Evolutionary conservation across 2,329 filamentous ascomycete genomes (phyloP).

Genomic region (Rosellinia necatrix): DNA sequence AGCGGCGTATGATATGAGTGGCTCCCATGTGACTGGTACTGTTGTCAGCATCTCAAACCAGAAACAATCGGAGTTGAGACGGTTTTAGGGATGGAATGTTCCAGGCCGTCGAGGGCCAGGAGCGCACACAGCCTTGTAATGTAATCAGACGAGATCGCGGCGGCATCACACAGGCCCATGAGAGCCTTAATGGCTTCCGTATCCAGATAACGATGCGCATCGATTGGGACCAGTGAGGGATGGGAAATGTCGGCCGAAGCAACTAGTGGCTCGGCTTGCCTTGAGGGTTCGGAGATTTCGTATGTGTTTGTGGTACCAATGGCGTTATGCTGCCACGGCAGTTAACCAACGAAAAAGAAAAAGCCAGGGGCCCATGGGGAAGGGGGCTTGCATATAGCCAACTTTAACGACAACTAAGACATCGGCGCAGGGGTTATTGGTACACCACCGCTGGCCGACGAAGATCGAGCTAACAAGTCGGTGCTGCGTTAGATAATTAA

Average conservation of each 20-base stretch:
- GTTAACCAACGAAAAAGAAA: conserved; percentile 1
- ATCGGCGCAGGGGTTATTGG: conserved; percentile 16
- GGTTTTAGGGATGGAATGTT: conserved; percentile 16
- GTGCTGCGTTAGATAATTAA: conserved; percentile 5
- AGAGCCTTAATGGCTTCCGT: not conserved
- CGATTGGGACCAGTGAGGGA: too few species aligned
- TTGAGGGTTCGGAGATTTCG: conserved; percentile 14
- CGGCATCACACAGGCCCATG: not conserved
- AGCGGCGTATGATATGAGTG: not conserved
- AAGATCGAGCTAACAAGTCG: conserved; percentile 7
- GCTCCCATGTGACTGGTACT: not conserved
- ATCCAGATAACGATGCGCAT: conserved; percentile 12
- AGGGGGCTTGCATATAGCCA: conserved; percentile 5
- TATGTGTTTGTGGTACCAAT: conserved; percentile 6
- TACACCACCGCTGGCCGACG: not conserved
- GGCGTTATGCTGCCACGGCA: conserved; percentile 15
- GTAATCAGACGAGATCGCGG: not conserved
- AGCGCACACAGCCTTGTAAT: not conserved
- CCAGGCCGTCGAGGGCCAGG: conserved; percentile 3
- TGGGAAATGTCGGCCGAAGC: not conserved
- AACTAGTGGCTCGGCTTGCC: not conserved
- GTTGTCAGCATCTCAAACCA: conserved; percentile 16
- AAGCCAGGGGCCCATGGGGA: not conserved
- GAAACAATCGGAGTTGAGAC: conserved; percentile 2
- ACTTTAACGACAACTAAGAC: conserved; percentile 15